Base-by-base conservation (phyloP, 192 early-diverging fungal species). In the Backusella liffmaniae region DNA sequence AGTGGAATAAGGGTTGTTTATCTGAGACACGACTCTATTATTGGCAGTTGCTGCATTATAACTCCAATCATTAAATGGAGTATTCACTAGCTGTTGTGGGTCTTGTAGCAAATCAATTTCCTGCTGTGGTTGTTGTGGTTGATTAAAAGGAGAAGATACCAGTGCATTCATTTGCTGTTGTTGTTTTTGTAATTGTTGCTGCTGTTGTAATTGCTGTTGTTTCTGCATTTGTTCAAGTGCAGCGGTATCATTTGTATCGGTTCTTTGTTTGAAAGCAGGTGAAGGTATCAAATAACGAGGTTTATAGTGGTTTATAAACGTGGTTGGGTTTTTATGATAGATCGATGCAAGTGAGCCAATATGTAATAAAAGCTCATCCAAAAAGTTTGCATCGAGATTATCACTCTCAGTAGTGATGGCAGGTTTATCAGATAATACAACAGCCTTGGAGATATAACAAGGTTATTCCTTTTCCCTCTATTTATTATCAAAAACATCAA, bases 341-440 rank as follows among this genome's bases (percentile, higher is more conserved):
- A 99, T 91, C 23, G 95, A 93, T 12, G 96, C 91, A 44, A 99
- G 87, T 8, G 90, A 94, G 16, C 93, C 92, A 41, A 99, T 89
- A 73, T 99, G 89, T 42, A 95, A 83, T 21, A 98, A 81, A 21
- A 99, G 83, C 76, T 98, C 96, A 65, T 97, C 92, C 34, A 99
- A 85, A 26, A 99, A 80, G 23, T 86, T 84, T 37, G 87, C 87
- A 62, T 96, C 95, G 72, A 99, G 87, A 71, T 95, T 94, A 78
- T 99, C 97, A 65, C 94, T 94, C 81, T 99, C 96, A 29, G 94
- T 94, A 9, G 95, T 93, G 67, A 99, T 99, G 69, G 94, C 87
- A 13, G 97, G 97, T 77, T 96, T 98, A 51, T 98, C 96, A 10
- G 93, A 92, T 18, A 99, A 84, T 15, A 99, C 92, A 23, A 99